These are phyloP conservation scores for Stenogyne calaminthoides DNA, from an alignment of 305 asterid species.

Conservation along the genomic window DNA sequence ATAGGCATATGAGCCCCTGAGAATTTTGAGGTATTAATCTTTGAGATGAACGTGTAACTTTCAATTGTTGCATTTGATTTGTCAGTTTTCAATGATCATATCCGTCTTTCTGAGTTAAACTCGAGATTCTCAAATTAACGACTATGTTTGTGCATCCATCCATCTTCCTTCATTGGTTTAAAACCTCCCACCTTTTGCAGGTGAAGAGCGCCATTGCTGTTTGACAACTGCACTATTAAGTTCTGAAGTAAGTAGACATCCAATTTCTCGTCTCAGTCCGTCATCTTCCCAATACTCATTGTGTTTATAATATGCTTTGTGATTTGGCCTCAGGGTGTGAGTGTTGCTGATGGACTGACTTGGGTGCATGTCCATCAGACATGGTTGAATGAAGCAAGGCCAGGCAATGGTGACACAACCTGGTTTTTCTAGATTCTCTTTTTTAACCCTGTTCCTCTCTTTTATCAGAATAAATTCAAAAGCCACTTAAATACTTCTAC, in stretches of 20 bases:
- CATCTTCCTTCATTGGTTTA: not conserved
- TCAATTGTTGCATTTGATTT: not conserved
- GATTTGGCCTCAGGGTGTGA: constrained; percentile 53
- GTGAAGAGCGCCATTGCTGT: constrained; percentile 63
- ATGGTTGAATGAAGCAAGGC: constrained; percentile 72
- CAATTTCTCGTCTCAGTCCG: constrained; percentile 7
- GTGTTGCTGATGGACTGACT: constrained; percentile 69
- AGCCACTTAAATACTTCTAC: not conserved
- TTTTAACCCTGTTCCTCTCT: not conserved
- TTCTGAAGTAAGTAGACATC: constrained; percentile 56
- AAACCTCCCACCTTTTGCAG: constrained; percentile 40
- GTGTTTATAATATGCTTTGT: constrained; percentile 8
- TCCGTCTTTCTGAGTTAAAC: not conserved
- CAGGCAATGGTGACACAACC: constrained; percentile 35
- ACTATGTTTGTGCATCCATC: not conserved
- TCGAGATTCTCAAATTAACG: not conserved
- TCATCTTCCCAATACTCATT: not conserved
- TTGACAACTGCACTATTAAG: constrained; percentile 63
- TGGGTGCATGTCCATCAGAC: constrained; percentile 90
- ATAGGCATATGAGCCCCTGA: not conserved
- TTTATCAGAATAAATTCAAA: constrained; percentile 33
- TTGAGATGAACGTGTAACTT: not conserved
- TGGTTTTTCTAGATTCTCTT: constrained; percentile 51
- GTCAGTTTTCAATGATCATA: not conserved
- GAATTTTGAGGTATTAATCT: not conserved